Percentiles rank a stretch among this genome's conserved stretches.
Conservation (phyloP, 2,329 filamentous ascomycete species). For the Diaporthe capsici region DNA sequence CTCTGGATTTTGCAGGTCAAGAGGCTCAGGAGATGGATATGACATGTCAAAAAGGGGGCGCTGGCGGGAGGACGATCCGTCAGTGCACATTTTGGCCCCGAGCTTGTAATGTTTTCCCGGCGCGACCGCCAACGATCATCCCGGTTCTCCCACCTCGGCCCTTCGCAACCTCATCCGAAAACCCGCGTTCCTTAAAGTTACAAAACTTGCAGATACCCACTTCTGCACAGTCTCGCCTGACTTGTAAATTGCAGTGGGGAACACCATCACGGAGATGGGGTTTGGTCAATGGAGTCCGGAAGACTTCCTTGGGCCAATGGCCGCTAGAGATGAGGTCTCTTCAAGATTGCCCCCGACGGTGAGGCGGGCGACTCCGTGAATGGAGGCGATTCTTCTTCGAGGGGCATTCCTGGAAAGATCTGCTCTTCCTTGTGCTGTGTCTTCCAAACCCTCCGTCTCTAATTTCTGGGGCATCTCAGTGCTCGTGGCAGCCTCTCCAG, state of each 20-base stretch:
- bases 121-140: conserved; percentile 13
- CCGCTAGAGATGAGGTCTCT: background rate
- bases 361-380: background rate
- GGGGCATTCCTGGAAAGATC: background rate
- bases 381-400: conserved; percentile 9
- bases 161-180: conserved; percentile 17
- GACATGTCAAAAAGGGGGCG: conserved; percentile 14
- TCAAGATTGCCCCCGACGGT: background rate
- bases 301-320: background rate
- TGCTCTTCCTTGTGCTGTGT: background rate
- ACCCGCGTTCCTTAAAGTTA: background rate
- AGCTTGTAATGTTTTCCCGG: conserved; percentile 1
- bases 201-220: conserved; percentile 34
- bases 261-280: conserved; percentile 8
- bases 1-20: background rate
- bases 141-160: background rate
- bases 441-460: background rate
- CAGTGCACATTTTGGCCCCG: background rate
- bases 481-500: background rate
- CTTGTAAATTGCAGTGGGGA: conserved; percentile 29
- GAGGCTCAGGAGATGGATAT: background rate
- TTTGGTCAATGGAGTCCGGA: conserved; percentile 2
- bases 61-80: background rate
- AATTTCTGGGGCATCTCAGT: background rate
- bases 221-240: conserved; percentile 26